Evolutionary conservation across 2,329 filamentous ascomycete species (phyloP).

Genomic region (Hansfordia pulvinata): DNA sequence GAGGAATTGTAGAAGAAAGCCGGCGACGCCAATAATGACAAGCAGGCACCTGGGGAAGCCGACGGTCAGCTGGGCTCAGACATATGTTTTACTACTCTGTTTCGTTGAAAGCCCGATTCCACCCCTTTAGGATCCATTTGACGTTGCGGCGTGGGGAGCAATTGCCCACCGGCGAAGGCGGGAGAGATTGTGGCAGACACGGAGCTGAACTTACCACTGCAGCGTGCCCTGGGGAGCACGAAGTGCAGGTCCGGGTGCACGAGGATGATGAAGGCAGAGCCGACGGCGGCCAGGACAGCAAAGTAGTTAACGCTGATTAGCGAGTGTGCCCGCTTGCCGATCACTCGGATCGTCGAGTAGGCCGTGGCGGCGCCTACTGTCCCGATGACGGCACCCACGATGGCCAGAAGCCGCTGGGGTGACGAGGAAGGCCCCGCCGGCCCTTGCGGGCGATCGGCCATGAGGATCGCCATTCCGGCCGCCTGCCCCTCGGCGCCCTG

Average conservation of each 20-base stretch:
- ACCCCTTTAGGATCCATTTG: too few relatives aligned
- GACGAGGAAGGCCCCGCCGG: constrained; percentile 27
- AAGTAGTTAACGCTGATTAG: constrained; percentile 73
- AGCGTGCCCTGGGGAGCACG: constrained; percentile 15
- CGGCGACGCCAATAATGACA: constrained; percentile 50
- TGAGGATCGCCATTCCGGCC: constrained; percentile 2
- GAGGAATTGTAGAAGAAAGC: constrained; percentile 68
- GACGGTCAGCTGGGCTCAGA: constrained; percentile 1
- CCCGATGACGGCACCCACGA: constrained; percentile 52
- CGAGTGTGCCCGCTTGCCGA: constrained; percentile 61
- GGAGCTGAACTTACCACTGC: constrained; percentile 31
- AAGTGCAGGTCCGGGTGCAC: constrained; percentile 26
- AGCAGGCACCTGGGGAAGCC: constrained; percentile 31
- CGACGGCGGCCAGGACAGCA: constrained; percentile 48
- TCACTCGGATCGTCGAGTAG: constrained; percentile 60
- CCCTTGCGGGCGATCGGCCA: constrained; percentile 5
- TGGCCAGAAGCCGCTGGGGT: constrained; percentile 49
- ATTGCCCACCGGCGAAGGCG: too few relatives aligned
- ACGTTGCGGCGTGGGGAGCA: too few relatives aligned
- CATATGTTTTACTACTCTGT: too few relatives aligned
- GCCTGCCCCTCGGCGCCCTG: background rate
- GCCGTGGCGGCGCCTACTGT: constrained; percentile 56
- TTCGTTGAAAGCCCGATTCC: too few relatives aligned
- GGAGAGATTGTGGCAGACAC: too few relatives aligned
- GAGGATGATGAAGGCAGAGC: constrained; percentile 47